Evolutionary conservation across 768 basidiomycete genomes (phyloP), one percentile per base, ranked within the genome.

Genomic region (Phaeotremella fagi): DNA sequence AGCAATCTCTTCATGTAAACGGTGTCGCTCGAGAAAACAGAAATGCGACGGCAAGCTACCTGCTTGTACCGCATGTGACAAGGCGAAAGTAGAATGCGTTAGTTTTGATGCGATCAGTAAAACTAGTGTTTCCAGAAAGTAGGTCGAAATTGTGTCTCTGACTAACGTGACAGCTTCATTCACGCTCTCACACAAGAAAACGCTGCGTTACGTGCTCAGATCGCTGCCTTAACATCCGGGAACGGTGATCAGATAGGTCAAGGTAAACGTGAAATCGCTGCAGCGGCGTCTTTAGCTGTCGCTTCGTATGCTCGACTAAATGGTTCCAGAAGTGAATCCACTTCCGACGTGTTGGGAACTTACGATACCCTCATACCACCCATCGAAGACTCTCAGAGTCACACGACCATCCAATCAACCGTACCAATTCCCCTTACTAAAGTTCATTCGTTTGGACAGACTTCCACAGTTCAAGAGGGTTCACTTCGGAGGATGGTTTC

Each of bases 1-100:
- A 29, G 75, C 75, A 4, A 75, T 75, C 55, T 73, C 71, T 18
- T 69, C 69, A 14, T 75, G 75, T 55, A 70, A 70, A 42, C 52
- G 75, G 35, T 75, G 75, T 60, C 43, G 75, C 45, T 61, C 58
- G n/a, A 49, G 75, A 28, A 75, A 75, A 47, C 62, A 64, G 41
- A 66, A 74, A 63, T 75, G 75, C 55, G 75, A 75, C 62, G 75
- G 75, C 0, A 73, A 74, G 53, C 56, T 75, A 15, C 75, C 75
- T 15, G 73, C 73, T 16, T 75, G 75, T 59, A 60, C 59, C 18
- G 65, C 70, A 22, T 73, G 71, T 42, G 68, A 71, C 35, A 65
- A 72, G 50, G 75, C 75, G 24, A 74, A 75, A 36, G 75, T 75
- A 24, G 75, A 75, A 50, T 75, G 75, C 58, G 67, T 75, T 14